Percentiles rank a stretch among this genome's conserved stretches.
Conservation (phyloP, 2,329 filamentous ascomycete species). For the Chalaropsis ovoidea region DNA sequence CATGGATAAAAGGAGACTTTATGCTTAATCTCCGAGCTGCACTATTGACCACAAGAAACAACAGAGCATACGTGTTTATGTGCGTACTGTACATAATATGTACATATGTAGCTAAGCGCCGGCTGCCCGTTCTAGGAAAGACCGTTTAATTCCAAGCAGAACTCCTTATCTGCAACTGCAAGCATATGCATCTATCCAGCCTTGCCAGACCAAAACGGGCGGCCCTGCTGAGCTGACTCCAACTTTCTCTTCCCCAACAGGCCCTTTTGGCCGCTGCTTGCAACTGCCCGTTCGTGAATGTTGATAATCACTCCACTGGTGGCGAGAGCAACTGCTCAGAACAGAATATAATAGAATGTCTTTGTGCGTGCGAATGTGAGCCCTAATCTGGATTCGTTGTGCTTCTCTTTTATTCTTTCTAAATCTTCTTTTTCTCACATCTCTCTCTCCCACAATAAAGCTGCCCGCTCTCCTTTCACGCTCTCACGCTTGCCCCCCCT, state of each 20-base stretch:
- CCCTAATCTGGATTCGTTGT: neutral
- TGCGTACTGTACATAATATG: neutral
- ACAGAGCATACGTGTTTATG: no score
- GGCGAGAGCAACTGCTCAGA: slow-evolving; percentile 8
- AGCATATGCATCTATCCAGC: neutral
- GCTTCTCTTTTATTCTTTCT: neutral
- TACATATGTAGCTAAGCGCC: neutral
- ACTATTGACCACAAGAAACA: slow-evolving; percentile 3
- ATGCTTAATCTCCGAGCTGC: slow-evolving; percentile 13
- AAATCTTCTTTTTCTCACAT: neutral
- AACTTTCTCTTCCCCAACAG: neutral
- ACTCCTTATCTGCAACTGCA: no score
- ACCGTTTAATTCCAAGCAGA: neutral
- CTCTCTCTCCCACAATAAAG: neutral
- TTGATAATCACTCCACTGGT: slow-evolving; percentile 3
- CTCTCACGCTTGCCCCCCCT: neutral
- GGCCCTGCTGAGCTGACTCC: neutral
- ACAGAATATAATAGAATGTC: neutral
- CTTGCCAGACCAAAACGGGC: neutral
- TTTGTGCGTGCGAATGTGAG: neutral
- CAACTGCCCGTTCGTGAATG: neutral
- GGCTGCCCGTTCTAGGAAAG: neutral
- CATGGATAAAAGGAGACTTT: slow-evolving; percentile 8
- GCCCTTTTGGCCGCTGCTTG: neutral
- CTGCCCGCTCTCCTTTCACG: neutral